These are phyloP conservation scores for Stylonectria norvegica DNA, from an alignment of 2,329 filamentous ascomycete species.

Conservation along the genomic window DNA sequence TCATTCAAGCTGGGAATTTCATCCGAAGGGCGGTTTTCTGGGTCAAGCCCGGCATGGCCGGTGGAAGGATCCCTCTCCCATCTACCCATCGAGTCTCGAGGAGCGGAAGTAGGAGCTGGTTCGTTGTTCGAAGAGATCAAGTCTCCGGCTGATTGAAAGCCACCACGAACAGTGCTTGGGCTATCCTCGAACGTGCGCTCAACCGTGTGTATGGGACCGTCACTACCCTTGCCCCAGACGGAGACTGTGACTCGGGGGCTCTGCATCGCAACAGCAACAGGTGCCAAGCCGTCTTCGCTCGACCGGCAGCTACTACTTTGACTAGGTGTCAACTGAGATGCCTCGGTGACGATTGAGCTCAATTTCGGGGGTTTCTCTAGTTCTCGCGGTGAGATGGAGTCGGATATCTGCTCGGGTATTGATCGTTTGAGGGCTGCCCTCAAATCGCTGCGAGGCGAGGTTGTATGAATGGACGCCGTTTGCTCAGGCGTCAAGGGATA, in stretches of 20 bases:
- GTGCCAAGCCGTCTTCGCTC: constrained; percentile 47
- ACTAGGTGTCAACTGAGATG: constrained; percentile 46
- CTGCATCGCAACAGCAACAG: constrained; percentile 41
- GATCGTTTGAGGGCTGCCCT: constrained; percentile 25
- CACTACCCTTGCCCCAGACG: constrained; percentile 48
- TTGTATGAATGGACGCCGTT: constrained; percentile 47
- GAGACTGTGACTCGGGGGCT: constrained; percentile 57
- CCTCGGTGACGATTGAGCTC: constrained; percentile 27
- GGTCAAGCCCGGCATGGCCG: constrained; percentile 47
- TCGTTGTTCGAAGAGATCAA: constrained; percentile 30
- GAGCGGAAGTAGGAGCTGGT: constrained; percentile 17
- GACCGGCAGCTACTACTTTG: constrained; percentile 48
- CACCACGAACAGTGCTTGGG: constrained; percentile 34
- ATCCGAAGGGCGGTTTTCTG: constrained; percentile 39
- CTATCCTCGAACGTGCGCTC: constrained; percentile 41
- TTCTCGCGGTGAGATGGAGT: constrained; percentile 42
- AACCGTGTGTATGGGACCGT: constrained; percentile 34
- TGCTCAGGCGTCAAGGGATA: constrained; percentile 52
- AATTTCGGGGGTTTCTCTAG: constrained; percentile 40
- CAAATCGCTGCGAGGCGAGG: constrained; percentile 38
- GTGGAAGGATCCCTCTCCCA: constrained; percentile 40
- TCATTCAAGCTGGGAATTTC: constrained; percentile 51
- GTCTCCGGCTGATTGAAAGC: constrained; percentile 39
- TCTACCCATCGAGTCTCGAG: constrained; percentile 39
- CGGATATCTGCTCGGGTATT: constrained; percentile 24